Base-by-base conservation (phyloP, 192 early-diverging fungal species). In the Obelidium mucronatum region DNA sequence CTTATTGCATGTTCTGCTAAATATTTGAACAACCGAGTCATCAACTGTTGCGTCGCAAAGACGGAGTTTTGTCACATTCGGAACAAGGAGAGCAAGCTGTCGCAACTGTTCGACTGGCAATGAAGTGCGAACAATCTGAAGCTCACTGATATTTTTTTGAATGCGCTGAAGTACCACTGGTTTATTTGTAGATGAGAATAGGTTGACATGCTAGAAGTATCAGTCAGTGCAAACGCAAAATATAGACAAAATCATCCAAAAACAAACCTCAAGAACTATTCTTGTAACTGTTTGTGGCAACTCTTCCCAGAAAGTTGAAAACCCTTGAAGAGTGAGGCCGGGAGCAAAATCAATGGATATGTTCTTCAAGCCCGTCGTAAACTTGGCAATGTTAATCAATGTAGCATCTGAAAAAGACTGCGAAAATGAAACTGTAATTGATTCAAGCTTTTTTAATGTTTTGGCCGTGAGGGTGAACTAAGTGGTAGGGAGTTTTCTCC, bases 261-360 rank as follows among this genome's bases (percentile, higher is more conserved):
- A 8, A 51, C 48, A 8, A 51, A 51, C 48, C 48, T 51, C 48
- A 58, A 58, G 8, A 8, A 58, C 55, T 26, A 58, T 0, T 24
- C 26, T 58, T 22, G 6, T 24, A 8, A 58, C 55, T 22, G 55
- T 58, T 26, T 58, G 55, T 22, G 55, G 24, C 55, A 58, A 22
- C 26, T 58, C 17, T 15, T 64, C 22, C 62, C 62, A 64, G 26
- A 64, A 64, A 8, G 11, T 26, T 1, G 17, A 64, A 3, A 64
- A 64, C 22, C 62, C 62, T 13, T 39, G 26, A 19, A 64, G 39
- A 8, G 62, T 64, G 26, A 64, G 13, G 8, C 62, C 62, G 13
- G 62, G 62, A 22, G 36, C 62, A 39, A 64, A 64, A 64, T 64
- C 62, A n/a, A 64, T 64, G 8, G 39, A 34, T 15, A 64, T 40